phyloP scores from a whole-genome alignment of 106 monocot genomes.

The Amphibolis antarctica region DNA sequence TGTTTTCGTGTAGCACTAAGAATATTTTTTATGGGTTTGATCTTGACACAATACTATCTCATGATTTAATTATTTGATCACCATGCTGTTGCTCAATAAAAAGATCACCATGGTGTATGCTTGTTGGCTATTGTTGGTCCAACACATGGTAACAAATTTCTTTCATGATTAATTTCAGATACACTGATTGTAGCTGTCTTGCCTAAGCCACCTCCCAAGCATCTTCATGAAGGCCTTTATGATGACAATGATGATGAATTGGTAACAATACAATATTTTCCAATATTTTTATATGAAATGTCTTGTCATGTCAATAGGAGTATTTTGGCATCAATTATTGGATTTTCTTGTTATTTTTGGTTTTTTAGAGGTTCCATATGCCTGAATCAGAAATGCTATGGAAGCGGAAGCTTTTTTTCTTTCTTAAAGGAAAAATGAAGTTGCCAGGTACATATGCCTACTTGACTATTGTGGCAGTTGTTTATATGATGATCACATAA shows the following conservation, averaged over 20 bases:
- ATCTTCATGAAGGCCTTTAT: slow-evolving; percentile 48
- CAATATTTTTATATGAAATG: background rate
- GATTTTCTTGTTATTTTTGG: slow-evolving; percentile 3
- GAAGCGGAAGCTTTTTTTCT: slow-evolving; percentile 59
- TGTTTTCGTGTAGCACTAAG: too few relatives aligned
- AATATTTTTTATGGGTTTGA: too few relatives aligned
- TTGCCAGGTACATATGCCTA: slow-evolving; percentile 70
- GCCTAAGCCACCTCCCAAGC: slow-evolving; percentile 78
- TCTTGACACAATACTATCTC: too few relatives aligned
- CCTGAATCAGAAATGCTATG: slow-evolving; percentile 55
- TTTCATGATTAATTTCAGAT: slow-evolving; percentile 34
- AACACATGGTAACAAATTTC: background rate
- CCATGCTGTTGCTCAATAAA: too few relatives aligned
- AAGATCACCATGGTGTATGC: too few relatives aligned
- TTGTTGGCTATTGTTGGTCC: too few relatives aligned
- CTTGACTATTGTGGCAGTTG: background rate
- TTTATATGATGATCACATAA: slow-evolving; percentile 2
- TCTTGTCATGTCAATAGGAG: background rate
- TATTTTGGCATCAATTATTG: background rate
- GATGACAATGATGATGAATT: slow-evolving; percentile 68
- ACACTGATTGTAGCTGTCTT: slow-evolving; percentile 68
- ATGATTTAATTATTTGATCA: too few relatives aligned
- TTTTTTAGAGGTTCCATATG: slow-evolving; percentile 65
- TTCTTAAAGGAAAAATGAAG: slow-evolving; percentile 72
- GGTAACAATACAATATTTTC: slow-evolving; percentile 22